These are phyloP conservation scores for Alternaria longipes DNA, from an alignment of 2,329 filamentous ascomycete genomes.

Conservation along the genomic window DNA sequence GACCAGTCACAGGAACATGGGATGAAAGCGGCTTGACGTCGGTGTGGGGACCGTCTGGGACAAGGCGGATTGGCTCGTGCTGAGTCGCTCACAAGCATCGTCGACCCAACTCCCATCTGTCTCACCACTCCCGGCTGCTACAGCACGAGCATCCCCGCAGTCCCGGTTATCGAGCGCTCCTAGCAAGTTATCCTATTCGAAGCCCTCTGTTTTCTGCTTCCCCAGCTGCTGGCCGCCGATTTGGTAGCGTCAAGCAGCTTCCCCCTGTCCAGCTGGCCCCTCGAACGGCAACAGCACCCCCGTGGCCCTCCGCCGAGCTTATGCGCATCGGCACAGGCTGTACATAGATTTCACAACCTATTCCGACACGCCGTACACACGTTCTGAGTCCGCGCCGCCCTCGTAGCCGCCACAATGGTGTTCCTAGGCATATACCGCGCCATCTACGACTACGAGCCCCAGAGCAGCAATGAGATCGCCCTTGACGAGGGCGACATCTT, in stretches of 20 bases:
- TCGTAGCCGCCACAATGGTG: slow-evolving; percentile 68
- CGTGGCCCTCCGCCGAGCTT: slow-evolving; percentile 38
- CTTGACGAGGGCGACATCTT: slow-evolving; percentile 88
- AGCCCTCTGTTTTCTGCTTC: not conserved
- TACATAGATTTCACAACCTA: slow-evolving; percentile 28
- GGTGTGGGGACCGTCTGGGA: slow-evolving; percentile 22
- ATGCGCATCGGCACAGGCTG: slow-evolving; percentile 35
- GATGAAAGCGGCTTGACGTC: slow-evolving; percentile 31
- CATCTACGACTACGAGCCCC: slow-evolving; percentile 90
- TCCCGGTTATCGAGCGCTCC: slow-evolving; percentile 10
- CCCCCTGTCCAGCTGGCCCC: slow-evolving; percentile 29
- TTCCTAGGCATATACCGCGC: slow-evolving; percentile 92
- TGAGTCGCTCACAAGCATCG: slow-evolving; percentile 23
- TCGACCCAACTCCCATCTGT: slow-evolving; percentile 23
- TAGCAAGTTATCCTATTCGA: slow-evolving; percentile 1
- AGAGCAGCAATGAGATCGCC: slow-evolving; percentile 83
- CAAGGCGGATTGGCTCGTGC: slow-evolving; percentile 26
- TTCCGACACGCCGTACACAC: slow-evolving; percentile 8
- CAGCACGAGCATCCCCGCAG: slow-evolving; percentile 30
- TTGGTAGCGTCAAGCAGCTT: slow-evolving; percentile 18
- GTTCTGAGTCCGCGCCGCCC: slow-evolving; percentile 25
- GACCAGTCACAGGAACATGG: slow-evolving; percentile 13
- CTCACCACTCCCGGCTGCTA: slow-evolving; percentile 24
- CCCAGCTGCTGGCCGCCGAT: slow-evolving; percentile 19
- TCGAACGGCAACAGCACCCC: slow-evolving; percentile 34